Evolutionary conservation across 768 basidiomycete genomes (phyloP), one percentile per base, ranked within the genome.

Genomic region (Mycena olivaceomarginata): DNA sequence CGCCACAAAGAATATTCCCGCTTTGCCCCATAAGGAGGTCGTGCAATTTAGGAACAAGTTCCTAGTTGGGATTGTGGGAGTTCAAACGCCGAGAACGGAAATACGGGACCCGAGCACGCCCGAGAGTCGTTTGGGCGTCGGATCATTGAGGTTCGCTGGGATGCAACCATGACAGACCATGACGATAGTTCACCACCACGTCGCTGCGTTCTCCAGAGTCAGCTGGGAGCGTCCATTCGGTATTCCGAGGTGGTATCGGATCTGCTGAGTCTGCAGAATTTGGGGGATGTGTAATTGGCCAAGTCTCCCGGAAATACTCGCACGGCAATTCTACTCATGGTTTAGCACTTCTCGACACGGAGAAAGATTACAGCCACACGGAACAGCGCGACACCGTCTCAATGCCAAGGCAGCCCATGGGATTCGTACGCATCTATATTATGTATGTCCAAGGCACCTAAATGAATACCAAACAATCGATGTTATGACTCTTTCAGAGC

Each of bases 381-480:
- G 74, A 75, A 70, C 74, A 75, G 51, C 74, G 74, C 74, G 62
- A 69, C 67, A 22, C 74, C 67, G 67, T 46, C 7, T 39, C 37
- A 15, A 15, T 41, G 70, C n/a, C 40, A 31, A 15, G 39, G 25
- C 48, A 69, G 51, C 5, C 59, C 67, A 45, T 64, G 22, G 43
- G 48, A 69, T 64, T 22, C 63, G 65, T 66, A 18, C 64, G 60
- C 60, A 56, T 74, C 74, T 75, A 75, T 62, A 75, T 75, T 75
- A 68, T 74, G 43, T 66, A 67, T 62, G 51, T 74, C 5, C 15
- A 43, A 43, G 45, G 7, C 57, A 48, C 65, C 60, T 68, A 59
- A 53, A 53, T 13, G 15, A 22, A 63, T 39, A 43, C 22, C 25
- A 31, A 31, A 31, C 31, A 31, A 31, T 0, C 31, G 31, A 4